These are phyloP conservation scores for Aspergillus carbonarius DNA, from an alignment of 2,329 filamentous ascomycete species.

Conservation along the genomic window DNA sequence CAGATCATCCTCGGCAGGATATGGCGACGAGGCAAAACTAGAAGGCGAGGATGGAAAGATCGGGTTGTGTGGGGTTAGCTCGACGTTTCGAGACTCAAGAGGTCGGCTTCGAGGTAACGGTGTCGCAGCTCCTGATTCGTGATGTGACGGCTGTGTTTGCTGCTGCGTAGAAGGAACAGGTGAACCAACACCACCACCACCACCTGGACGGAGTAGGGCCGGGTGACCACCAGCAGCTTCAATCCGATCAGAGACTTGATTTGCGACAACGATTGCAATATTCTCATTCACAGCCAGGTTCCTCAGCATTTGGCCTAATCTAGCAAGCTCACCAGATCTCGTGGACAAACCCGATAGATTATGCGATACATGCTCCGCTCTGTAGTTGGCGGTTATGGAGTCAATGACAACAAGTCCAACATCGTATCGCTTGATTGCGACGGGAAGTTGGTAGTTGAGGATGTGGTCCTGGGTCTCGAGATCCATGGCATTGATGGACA, in stretches of 20 bases:
- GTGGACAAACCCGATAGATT: conserved; percentile 62
- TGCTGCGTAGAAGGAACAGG: conserved; percentile 16
- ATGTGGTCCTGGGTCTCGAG: conserved; percentile 96
- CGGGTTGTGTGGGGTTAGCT: conserved; percentile 18
- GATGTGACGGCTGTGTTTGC: conserved; percentile 14
- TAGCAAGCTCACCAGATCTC: conserved; percentile 73
- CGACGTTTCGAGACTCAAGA: conserved; percentile 13
- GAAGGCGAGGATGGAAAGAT: conserved; percentile 27
- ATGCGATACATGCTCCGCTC: conserved; percentile 66
- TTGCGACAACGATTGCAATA: conserved; percentile 85
- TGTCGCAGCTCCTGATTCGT: conserved; percentile 20
- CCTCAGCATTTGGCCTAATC: conserved; percentile 71
- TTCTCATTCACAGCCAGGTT: conserved; percentile 71
- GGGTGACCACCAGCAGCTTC: conserved; percentile 29
- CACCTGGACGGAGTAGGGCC: conserved; percentile 5
- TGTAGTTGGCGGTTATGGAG: conserved; percentile 92
- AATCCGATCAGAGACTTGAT: conserved; percentile 93
- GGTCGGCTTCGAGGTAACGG: conserved; percentile 19
- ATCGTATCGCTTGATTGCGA: conserved; percentile 71
- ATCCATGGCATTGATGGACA: conserved; percentile 80
- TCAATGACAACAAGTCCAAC: conserved; percentile 84
- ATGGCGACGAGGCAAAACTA: conserved; percentile 29
- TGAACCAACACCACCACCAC: conserved; percentile 8
- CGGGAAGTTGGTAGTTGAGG: conserved; percentile 84
- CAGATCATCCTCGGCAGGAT: conserved; percentile 27